phyloP scores from a whole-genome alignment of 2,329 filamentous ascomycete genomes.

The Coniochaeta ligniaria region DNA sequence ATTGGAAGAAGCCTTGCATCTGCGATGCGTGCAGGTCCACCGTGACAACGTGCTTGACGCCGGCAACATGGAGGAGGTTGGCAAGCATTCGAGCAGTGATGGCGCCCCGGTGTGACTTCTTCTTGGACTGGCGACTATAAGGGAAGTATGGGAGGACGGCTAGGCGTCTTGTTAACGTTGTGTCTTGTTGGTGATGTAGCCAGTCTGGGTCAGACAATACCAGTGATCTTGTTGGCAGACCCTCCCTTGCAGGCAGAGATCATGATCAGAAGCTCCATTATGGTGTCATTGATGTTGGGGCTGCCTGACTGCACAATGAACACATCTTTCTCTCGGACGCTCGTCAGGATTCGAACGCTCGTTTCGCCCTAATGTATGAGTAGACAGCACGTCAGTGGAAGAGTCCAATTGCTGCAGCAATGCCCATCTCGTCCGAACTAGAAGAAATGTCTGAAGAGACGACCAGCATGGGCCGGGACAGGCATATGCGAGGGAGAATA shows the following conservation, averaged over 20 bases:
- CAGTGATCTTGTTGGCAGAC: constrained; percentile 92
- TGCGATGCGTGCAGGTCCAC: constrained; percentile 95
- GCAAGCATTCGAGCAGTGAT: constrained; percentile 97
- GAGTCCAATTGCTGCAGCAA: neutral
- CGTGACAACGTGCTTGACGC: constrained; percentile 95
- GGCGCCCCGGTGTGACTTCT: constrained; percentile 92
- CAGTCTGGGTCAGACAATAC: constrained; percentile 39
- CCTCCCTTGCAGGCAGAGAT: constrained; percentile 97
- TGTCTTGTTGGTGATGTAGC: neutral
- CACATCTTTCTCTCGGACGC: constrained; percentile 94
- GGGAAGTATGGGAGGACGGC: constrained; percentile 92
- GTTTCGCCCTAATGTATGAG: constrained; percentile 51
- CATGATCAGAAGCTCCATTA: constrained; percentile 99
- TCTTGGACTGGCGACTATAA: constrained; percentile 99
- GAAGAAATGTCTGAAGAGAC: no score
- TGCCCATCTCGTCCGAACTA: neutral
- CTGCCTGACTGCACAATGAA: constrained; percentile 98
- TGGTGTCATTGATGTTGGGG: constrained; percentile 92
- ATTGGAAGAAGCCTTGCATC: constrained; percentile 99
- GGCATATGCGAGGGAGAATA: constrained; percentile 1
- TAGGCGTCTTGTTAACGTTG: constrained; percentile 23
- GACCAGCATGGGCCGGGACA: neutral
- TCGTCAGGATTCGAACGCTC: constrained; percentile 61
- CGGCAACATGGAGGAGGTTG: constrained; percentile 86
- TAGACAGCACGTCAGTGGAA: constrained; percentile 12